Conservation (phyloP, 164 flowering plant genomes). For the Santalum album region DNA sequence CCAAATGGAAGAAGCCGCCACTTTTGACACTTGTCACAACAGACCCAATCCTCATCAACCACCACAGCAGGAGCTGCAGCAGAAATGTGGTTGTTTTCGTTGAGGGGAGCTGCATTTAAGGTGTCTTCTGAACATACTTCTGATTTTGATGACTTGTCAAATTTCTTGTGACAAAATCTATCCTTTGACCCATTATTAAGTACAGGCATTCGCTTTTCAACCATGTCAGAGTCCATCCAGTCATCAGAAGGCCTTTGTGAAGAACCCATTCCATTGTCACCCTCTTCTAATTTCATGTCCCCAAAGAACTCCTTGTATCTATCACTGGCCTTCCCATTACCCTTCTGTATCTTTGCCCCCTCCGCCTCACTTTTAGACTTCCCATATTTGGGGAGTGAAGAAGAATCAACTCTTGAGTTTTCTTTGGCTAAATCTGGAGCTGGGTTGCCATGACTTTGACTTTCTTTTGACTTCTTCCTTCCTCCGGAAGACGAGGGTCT, state of each 20-base stretch:
- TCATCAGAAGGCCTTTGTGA: constrained; percentile 17
- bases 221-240: constrained; percentile 27
- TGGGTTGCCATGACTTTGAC: constrained; percentile 11
- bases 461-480: constrained; percentile 28
- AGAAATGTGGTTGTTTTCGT: constrained; percentile 20
- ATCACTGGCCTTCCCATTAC: constrained; percentile 28
- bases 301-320: constrained; percentile 45
- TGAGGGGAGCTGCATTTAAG: too few relatives aligned
- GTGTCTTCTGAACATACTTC: constrained; percentile 21
- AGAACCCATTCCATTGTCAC: constrained; percentile 19
- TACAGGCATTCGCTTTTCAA: constrained; percentile 20
- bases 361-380: constrained; percentile 20
- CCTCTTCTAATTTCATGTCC: constrained; percentile 33
- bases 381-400: constrained; percentile 16
- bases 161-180: constrained; percentile 23
- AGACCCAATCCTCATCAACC: constrained; percentile 68
- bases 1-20: constrained; percentile 93
- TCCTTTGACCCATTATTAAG: constrained; percentile 23
- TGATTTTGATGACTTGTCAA: constrained; percentile 17
- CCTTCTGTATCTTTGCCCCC: constrained; percentile 25
- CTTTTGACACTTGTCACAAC: constrained; percentile 72
- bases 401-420: constrained; percentile 10
- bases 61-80: constrained; percentile 27
- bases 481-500: constrained; percentile 15
- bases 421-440: constrained; percentile 18